Percentiles rank a stretch among this genome's conserved stretches.
phyloP scores from a whole-genome alignment of 306 rosid genomes.

The Dalbergia oliveri region DNA sequence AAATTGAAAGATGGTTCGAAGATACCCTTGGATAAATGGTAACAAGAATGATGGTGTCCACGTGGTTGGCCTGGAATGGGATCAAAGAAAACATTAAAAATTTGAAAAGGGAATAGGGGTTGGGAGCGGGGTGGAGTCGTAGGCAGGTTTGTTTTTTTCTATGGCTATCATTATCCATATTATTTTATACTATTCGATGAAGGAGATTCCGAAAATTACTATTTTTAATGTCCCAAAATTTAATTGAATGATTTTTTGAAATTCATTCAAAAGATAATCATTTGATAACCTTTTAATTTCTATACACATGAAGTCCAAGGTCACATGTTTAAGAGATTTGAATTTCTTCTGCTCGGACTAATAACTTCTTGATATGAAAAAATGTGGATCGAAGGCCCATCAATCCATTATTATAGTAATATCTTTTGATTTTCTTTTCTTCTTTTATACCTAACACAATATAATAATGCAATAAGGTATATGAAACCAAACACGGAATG shows the following conservation, averaged over 20 bases:
- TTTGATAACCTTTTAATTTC: too few species aligned
- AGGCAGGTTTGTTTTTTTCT: constrained; percentile 43
- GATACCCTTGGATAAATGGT: not conserved
- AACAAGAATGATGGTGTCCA: constrained; percentile 33
- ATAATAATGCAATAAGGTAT: not conserved
- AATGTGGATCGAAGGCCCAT: too few species aligned
- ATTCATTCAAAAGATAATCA: too few species aligned
- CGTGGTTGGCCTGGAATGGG: constrained; percentile 40
- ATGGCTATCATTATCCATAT: not conserved
- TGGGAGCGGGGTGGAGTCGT: constrained; percentile 22
- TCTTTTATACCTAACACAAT: not conserved
- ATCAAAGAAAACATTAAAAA: constrained; percentile 25
- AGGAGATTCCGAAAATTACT: too few species aligned
- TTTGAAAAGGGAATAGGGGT: constrained; percentile 32
- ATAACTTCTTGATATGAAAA: too few species aligned
- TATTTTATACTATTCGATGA: too few species aligned
- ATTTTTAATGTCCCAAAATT: too few species aligned
- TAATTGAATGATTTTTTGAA: too few species aligned
- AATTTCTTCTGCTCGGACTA: too few species aligned
- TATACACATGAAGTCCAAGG: too few species aligned
- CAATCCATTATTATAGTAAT: not conserved
- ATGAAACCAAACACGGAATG: not conserved
- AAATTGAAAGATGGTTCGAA: constrained; percentile 9
- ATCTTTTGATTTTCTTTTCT: not conserved
- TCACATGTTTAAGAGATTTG: too few species aligned